phyloP scores from a whole-genome alignment of 1,139 yeast species.

The Yamadazyma diddensiae region DNA sequence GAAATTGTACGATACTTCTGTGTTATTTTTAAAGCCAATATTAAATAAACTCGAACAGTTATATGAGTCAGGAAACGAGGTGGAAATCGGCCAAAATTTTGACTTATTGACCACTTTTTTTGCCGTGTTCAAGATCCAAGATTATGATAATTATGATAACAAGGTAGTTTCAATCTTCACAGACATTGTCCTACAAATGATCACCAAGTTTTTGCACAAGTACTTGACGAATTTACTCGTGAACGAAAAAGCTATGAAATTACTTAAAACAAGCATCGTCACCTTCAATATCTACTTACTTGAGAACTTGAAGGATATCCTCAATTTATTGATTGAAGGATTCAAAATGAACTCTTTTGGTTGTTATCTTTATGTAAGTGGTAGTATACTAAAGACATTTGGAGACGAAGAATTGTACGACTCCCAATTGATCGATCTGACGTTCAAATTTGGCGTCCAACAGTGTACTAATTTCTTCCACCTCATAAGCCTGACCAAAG shows the following conservation, averaged over 20 bases:
- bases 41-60: slow-evolving; percentile 43
- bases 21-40: slow-evolving; percentile 68
- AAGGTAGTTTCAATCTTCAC: slow-evolving; percentile 61
- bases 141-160: slow-evolving; percentile 33
- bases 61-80: slow-evolving; percentile 15
- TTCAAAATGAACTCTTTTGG: slow-evolving; percentile 71
- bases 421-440: slow-evolving; percentile 34
- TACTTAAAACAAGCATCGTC: slow-evolving; percentile 64
- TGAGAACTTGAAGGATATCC: slow-evolving; percentile 63
- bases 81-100: slow-evolving; percentile 64
- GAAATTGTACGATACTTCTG: slow-evolving; percentile 30
- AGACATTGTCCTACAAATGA: slow-evolving; percentile 57
- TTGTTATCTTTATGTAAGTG: slow-evolving; percentile 89
- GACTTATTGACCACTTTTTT: slow-evolving; percentile 75
- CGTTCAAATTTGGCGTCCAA: slow-evolving; percentile 46
- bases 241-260: slow-evolving; percentile 72
- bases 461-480: slow-evolving; percentile 45
- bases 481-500: slow-evolving; percentile 22
- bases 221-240: slow-evolving; percentile 57
- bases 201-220: slow-evolving; percentile 46
- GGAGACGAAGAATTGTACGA: slow-evolving; percentile 53
- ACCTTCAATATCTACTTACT: slow-evolving; percentile 64
- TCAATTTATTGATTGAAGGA: slow-evolving; percentile 61
- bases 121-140: slow-evolving; percentile 48
- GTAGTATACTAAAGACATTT: slow-evolving; percentile 74